phyloP scores from a whole-genome alignment of 2,329 filamentous ascomycete species.

The Lachnum nothofagi region DNA sequence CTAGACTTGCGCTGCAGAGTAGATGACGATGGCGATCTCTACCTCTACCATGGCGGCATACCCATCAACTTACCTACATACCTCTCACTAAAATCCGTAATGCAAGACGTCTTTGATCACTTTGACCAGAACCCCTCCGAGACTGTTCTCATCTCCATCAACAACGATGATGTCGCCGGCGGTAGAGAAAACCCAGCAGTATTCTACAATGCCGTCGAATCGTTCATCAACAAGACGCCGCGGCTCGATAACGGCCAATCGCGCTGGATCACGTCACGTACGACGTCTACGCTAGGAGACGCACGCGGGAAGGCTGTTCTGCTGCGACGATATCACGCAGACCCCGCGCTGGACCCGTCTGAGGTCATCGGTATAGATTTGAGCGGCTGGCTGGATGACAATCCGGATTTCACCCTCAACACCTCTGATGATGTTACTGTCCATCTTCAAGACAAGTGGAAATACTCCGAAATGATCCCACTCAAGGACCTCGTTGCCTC shows the following conservation, averaged over 20 bases:
- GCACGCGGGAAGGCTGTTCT: constrained; percentile 64
- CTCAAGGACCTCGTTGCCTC: constrained; percentile 37
- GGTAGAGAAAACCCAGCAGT: constrained; percentile 50
- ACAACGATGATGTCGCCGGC: constrained; percentile 61
- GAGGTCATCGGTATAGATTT: constrained; percentile 36
- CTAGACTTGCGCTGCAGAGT: constrained; percentile 61
- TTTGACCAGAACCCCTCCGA: constrained; percentile 55
- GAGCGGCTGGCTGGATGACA: constrained; percentile 59
- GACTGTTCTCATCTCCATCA: constrained; percentile 62
- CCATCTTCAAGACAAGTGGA: constrained; percentile 46
- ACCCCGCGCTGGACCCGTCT: constrained; percentile 33
- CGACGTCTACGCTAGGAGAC: constrained; percentile 56
- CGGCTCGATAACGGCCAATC: constrained; percentile 31
- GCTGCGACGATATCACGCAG: constrained; percentile 57
- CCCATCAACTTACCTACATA: constrained; percentile 60
- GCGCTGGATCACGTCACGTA: constrained; percentile 56
- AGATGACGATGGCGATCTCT: constrained; percentile 51
- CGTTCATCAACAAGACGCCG: constrained; percentile 47
- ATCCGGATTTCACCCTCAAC: constrained; percentile 49
- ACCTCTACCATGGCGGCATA: constrained; percentile 66
- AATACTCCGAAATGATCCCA: constrained; percentile 35
- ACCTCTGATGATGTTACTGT: constrained; percentile 36
- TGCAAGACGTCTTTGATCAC: constrained; percentile 56
- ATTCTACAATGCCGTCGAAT: constrained; percentile 43
- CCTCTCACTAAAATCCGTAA: constrained; percentile 57